Evolutionary conservation across 139 green algal species (phyloP), one percentile per base, ranked within the genome.

Genomic region (Desmodesmus armatus): DNA sequence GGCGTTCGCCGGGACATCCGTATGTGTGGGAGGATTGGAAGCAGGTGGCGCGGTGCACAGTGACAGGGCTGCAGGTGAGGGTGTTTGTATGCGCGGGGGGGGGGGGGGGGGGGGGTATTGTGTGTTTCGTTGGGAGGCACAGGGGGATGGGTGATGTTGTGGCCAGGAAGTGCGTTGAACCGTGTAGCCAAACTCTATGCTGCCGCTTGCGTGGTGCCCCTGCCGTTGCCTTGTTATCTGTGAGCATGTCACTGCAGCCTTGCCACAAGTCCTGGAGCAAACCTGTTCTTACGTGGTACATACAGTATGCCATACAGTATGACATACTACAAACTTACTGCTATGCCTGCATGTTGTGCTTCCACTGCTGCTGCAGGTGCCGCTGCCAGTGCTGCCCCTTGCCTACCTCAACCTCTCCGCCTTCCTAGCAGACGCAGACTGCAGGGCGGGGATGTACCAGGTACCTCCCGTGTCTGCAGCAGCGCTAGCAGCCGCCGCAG

Each of bases 361-460:
- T 15, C 62, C 49, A 44, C 5, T 65, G 60, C 78, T 74, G 43
- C 29, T 51, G 39, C 29, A 86, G 80, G 72, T 87, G n/a, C 72
- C 72, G 0, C 82, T 87, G 72, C 72, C 71, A 11, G 55, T 40
- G 11, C 60, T 87, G 41, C 71, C 82, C 7, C 55, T 31, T 31
- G n/a, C 71, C 6, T 82, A 19, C 31, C 71, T 87, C 23, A 58
- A 82, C 17, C 37, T 82, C n/a, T 82, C 72, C 17, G 82, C 82
- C 2, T 87, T 82, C 23, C 17, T 87, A 21, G 82, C 82, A 9
- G 82, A 87, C n/a, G 58, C 58, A 43, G 82, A 86, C 49, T 69
- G 72, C 49, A 43, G 80, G 19, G 80, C 80, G 0, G 80, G 80
- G 5, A 80, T 79, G 66, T 78, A 70, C 49, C 4, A 44, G 11